phyloP scores from a whole-genome alignment of 1,284 basidiomycete species.

The Inonotus obliquus region DNA sequence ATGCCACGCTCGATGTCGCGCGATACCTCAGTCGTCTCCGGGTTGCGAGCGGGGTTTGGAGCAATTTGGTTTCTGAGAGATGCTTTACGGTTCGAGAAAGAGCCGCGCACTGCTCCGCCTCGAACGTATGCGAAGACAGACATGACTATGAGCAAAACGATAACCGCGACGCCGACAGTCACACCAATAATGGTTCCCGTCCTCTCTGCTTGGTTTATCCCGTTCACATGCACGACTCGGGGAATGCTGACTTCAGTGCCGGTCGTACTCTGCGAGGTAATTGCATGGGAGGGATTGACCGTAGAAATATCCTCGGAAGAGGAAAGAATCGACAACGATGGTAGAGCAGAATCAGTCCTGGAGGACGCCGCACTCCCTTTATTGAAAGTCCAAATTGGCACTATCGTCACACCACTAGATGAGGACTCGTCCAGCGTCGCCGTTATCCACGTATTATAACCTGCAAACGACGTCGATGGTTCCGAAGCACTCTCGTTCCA shows the following conservation, averaged over 20 bases:
- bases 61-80: not conserved
- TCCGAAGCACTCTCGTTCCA: not conserved
- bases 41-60: not conserved
- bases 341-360: not conserved
- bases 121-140: not conserved
- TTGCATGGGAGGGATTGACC: not conserved
- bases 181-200: not conserved
- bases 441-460: conserved; percentile 12
- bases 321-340: not conserved
- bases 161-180: not conserved
- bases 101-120: not conserved
- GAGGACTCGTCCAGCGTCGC: not conserved
- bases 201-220: not conserved
- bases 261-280: not conserved
- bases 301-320: not conserved
- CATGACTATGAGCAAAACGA: not conserved
- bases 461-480: not conserved
- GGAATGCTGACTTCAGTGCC: not conserved
- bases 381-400: not conserved
- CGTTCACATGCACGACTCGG: not conserved
- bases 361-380: not conserved
- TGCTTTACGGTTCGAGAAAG: not conserved
- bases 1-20: not conserved
- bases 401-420: conserved; percentile 5
- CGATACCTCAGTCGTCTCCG: not conserved